phyloP scores from a whole-genome alignment of 768 basidiomycete species.

The Tulasnella sp. region DNA sequence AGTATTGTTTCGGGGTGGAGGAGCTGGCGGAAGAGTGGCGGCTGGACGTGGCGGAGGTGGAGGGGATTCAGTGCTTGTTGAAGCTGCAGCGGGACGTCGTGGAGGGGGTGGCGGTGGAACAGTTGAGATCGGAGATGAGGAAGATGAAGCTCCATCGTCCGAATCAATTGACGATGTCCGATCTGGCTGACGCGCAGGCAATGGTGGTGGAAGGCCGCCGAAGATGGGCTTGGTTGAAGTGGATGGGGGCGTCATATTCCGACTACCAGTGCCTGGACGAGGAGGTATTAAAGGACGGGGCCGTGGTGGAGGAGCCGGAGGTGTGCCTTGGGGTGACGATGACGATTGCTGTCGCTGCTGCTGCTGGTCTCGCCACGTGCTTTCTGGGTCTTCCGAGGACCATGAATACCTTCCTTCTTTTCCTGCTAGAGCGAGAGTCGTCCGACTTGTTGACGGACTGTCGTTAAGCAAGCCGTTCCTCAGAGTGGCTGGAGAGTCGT shows the following conservation, averaged over 20 bases:
- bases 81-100: background rate
- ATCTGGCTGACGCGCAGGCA: background rate
- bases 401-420: background rate
- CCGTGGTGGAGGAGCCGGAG: conserved; percentile 8
- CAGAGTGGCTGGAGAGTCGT: background rate
- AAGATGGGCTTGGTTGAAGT: background rate
- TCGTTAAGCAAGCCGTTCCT: background rate
- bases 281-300: background rate
- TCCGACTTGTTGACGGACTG: background rate
- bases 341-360: background rate
- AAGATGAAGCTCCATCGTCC: background rate
- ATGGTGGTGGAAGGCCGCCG: background rate
- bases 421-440: background rate
- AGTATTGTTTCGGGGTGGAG: background rate
- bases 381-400: background rate
- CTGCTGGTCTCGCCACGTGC: background rate
- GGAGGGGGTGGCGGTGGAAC: conserved; percentile 2
- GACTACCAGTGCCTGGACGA: background rate
- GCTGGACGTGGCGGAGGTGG: background rate
- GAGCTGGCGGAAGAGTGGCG: background rate
- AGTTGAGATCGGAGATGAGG: background rate
- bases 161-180: background rate
- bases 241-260: background rate
- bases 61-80: background rate
- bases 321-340: background rate